phyloP scores from a whole-genome alignment of 306 rosid species.

The Quercus agrifolia region DNA sequence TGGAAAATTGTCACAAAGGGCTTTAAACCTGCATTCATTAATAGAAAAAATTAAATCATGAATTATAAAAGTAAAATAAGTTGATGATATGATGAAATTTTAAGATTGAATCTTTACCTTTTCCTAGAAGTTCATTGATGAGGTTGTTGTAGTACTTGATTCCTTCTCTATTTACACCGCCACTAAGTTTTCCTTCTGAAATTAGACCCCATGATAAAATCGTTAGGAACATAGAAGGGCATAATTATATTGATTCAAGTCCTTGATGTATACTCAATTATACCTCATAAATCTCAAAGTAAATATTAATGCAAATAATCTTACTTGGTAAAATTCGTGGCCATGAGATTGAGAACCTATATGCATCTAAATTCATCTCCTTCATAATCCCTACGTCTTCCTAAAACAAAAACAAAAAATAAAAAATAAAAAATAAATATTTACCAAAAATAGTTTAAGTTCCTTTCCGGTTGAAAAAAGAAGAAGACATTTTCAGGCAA shows the following conservation, averaged over 20 bases:
- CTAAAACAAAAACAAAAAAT: conserved; percentile 9
- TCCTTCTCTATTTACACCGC: conserved; percentile 47
- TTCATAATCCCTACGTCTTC: conserved; percentile 64
- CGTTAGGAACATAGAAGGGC: neutral
- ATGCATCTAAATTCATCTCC: conserved; percentile 55
- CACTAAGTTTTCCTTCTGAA: conserved; percentile 42
- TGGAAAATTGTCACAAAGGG: conserved; percentile 43
- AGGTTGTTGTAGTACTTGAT: conserved; percentile 40
- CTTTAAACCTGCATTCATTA: conserved; percentile 17
- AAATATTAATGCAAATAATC: neutral
- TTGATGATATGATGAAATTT: neutral
- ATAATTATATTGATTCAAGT: too few species aligned
- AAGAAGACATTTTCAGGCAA: too few species aligned
- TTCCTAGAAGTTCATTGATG: conserved; percentile 30
- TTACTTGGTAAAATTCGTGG: conserved; percentile 66
- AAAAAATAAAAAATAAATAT: neutral
- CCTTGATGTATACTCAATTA: too few species aligned
- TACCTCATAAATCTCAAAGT: too few species aligned
- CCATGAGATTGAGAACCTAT: conserved; percentile 73
- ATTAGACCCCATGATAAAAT: neutral
- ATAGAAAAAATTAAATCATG: neutral
- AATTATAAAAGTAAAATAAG: neutral
- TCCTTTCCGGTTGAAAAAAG: neutral
- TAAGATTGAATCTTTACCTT: neutral
- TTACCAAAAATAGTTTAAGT: neutral